Evolutionary conservation across 805 yeast species (phyloP), one percentile per base, ranked within the genome.

Genomic region (Candida ortonii): DNA sequence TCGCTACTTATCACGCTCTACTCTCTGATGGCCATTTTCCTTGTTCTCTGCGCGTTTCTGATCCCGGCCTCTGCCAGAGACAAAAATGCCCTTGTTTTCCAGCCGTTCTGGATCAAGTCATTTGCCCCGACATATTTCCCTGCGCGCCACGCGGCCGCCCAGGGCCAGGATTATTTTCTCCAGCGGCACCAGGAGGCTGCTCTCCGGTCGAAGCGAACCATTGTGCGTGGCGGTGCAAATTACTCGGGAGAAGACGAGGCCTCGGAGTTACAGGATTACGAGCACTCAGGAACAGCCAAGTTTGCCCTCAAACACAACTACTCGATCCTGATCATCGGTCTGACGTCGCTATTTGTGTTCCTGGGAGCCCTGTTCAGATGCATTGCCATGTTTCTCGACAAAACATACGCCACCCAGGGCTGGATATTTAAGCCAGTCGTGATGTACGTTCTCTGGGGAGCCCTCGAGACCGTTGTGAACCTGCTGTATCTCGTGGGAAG

Each of bases 31-130:
- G 76, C 87, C 2, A 52, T 75, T 28, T 28, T 53, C 6, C 64
- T 83, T 49, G 61, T 80, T 16, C 50, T 53, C 0, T 53, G 71
- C 28, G 76, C 88, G 1, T 83, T 63, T 50, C 38, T 70, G 25
- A 61, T 78, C 47, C 71, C 72, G 41, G 78, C 86, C 14, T 73
- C 84, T 6, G 39, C 61, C 21, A 62, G 59, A 23, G 76, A 76
- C 40, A 69, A 67, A 41, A 54, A 61, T 25, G 65, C 79, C 23
- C 68, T 73, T 47, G 52, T 73, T 30, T 82, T 76, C 54, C 84
- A 78, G 53, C 86, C 94, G 22, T 79, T 80, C 72, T 84, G 93
- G 93, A 78, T 84, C 50, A 78, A 78, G 54, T 69, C 76, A 5
- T 80, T 82, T 46, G 50, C 61, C 16, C 69, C 79, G 12, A 60